Evolutionary conservation across 441 rosid species (phyloP), one percentile per base, ranked within the genome.

Genomic region (Corymbia calophylla): DNA sequence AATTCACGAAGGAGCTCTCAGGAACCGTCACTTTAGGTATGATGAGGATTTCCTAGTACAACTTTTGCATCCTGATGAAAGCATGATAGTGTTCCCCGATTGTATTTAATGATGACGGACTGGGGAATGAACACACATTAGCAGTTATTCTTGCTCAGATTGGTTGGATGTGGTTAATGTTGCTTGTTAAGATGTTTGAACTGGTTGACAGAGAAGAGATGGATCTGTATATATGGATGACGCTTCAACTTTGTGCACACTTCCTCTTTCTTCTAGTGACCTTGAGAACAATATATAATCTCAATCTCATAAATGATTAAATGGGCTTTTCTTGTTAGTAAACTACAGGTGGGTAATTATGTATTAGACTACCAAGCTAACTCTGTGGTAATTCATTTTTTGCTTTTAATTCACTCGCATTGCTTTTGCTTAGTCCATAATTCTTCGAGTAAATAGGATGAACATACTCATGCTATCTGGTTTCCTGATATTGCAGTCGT

Each of bases 1-100:
- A 96, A 94, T 96, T 98, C 95, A 97, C 93, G 2, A 96, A 94
- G 93, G 96, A 94, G 88, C 96, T 98, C 73, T 95, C 98, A 5
- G 96, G 92, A 88, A 95, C 96, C 86, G 96, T 96, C 86, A 93
- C 93, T 47, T 92, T 98, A 96, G 99, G 99, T 98, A 93, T 89
- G 66, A 18, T 92, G 53, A n/a, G 91, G 88, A 48, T 91, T 66
- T 35, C 21, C n/a, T 47, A 88, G 90, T 53, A 39, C 53, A 27
- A 56, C 68, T 80, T 88, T 80, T 35, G 35, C 84, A 54, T 55
- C 4, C 25, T 39, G 60, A 68, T 62, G 58, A 58, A 14, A 60
- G n/a, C 15, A 8, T 11, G 18, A 58, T 32, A 32, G 49, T 44
- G 73, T n/a, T 31, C 39, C 18, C 82, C 29, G 10, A 25, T 62